Evolutionary conservation across 2,329 filamentous ascomycete species (phyloP).

Genomic region (Ascochyta fabae): DNA sequence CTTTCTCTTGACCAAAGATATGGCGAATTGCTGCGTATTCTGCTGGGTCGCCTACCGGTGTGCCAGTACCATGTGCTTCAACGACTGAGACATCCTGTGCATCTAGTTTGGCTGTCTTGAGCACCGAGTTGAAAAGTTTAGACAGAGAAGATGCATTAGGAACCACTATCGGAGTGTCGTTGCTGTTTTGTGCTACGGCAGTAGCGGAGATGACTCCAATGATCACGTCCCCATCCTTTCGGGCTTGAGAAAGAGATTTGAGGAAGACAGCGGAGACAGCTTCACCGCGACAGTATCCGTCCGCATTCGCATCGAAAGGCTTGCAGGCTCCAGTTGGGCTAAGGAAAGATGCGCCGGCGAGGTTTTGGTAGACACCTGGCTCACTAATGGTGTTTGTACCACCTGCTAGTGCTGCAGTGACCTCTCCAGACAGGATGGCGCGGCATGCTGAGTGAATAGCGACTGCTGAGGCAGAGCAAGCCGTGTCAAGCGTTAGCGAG

Average conservation of each 20-base stretch:
- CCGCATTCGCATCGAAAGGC: slow-evolving; percentile 46
- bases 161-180: slow-evolving; percentile 14
- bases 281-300: slow-evolving; percentile 62
- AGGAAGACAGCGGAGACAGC: slow-evolving; percentile 57
- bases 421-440: slow-evolving; percentile 36
- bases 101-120: slow-evolving; percentile 10
- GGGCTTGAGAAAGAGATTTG: slow-evolving; percentile 58
- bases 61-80: slow-evolving; percentile 28
- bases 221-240: slow-evolving; percentile 58
- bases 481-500: slow-evolving; percentile 39
- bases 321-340: slow-evolving; percentile 57
- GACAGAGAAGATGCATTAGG: slow-evolving; percentile 21
- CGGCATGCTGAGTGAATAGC: slow-evolving; percentile 36
- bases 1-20: slow-evolving; percentile 20
- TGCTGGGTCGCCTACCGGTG: slow-evolving; percentile 20
- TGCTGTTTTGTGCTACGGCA: slow-evolving; percentile 22
- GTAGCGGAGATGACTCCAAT: slow-evolving; percentile 51
- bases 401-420: slow-evolving; percentile 42
- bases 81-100: slow-evolving; percentile 13
- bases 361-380: slow-evolving; percentile 39
- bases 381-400: slow-evolving; percentile 44
- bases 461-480: slow-evolving; percentile 39
- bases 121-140: slow-evolving; percentile 16
- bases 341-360: slow-evolving; percentile 51
- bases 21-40: slow-evolving; percentile 27